Base-by-base conservation (phyloP, 148 eudicot genomes). In the Dysphania ambrosioides region DNA sequence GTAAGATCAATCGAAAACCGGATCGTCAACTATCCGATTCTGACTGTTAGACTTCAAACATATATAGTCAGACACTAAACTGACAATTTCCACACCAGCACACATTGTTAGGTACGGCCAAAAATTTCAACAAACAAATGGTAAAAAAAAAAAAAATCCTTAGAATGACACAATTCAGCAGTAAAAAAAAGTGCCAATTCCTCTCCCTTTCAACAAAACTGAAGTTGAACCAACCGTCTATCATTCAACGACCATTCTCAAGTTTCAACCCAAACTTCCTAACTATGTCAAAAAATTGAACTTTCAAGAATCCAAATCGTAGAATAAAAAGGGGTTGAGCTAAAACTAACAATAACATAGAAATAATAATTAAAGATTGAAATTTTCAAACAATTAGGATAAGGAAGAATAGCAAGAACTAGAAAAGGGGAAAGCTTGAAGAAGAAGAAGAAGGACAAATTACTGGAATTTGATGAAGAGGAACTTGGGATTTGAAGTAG, bases 381-480 rank as follows among this genome's bases (percentile, higher is more conserved):
- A 67, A 60, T 21, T 36, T n/a, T n/a, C n/a, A n/a, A n/a, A n/a
- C n/a, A n/a, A n/a, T n/a, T n/a, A n/a, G n/a, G n/a, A n/a, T n/a
- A n/a, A n/a, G n/a, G n/a, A n/a, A n/a, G 66, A 63, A 65, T 23
- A 41, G 23, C 10, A 19, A 62, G 44, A 29, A 62, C 0, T 23
- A n/a, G 26, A 57, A 67, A 71, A 32, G n/a, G 21, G 66, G 71
- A 24, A 2, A 13, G 21, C 3, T 38, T 34, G 13, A 38, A 73
- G 73, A 64, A 16, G 31, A 41, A n/a, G n/a, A n/a, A n/a, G n/a
- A n/a, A n/a, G n/a, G 21, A 78, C 70, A 2, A 36, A 34, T 80
- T 77, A 95, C 97, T 67, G 99, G 99, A 85, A 95, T 95, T 92
- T 92, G 90, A 79, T 95, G 99, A 80, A 95, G 96, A 55, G 99